Conservation (phyloP, 2,329 filamentous ascomycete species). For the Cladosporium sp. region DNA sequence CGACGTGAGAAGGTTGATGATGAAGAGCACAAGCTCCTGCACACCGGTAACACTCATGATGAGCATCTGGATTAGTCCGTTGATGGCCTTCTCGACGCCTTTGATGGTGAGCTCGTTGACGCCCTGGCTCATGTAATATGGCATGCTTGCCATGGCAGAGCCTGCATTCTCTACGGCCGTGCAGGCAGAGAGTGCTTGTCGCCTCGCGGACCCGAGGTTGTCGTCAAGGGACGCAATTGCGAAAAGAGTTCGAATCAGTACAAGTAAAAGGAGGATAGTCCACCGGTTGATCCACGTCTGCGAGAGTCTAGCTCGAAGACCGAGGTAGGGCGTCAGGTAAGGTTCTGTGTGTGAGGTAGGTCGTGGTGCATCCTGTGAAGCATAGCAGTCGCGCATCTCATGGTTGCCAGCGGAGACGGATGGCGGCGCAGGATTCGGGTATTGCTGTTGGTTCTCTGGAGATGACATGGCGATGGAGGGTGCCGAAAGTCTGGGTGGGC, state of each 20-base stretch:
- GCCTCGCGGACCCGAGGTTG: constrained; percentile 73
- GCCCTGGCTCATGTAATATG: constrained; percentile 85
- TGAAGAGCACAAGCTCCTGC: constrained; percentile 84
- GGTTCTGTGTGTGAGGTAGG: constrained; percentile 63
- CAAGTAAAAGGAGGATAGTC: constrained; percentile 85
- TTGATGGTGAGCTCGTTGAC: constrained; percentile 82
- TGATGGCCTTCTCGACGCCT: constrained; percentile 77
- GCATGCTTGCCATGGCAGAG: constrained; percentile 96
- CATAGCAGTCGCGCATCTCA: constrained; percentile 63
- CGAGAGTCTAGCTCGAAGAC: constrained; percentile 82
- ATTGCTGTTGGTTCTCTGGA: constrained; percentile 54
- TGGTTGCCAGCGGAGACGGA: constrained; percentile 61
- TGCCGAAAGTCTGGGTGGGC: constrained; percentile 31
- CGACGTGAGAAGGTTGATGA: constrained; percentile 85
- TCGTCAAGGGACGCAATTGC: constrained; percentile 70
- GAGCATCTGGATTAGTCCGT: constrained; percentile 76
- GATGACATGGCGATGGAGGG: constrained; percentile 45
- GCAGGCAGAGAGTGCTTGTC: constrained; percentile 83
- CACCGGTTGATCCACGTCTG: constrained; percentile 98
- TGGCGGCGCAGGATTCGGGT: constrained; percentile 57
- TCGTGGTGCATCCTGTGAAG: constrained; percentile 55
- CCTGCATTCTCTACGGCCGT: constrained; percentile 89
- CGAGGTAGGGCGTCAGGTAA: constrained; percentile 85
- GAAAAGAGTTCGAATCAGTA: constrained; percentile 78
- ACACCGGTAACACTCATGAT: constrained; percentile 78